Evolutionary conservation across 805 yeast genomes (phyloP).

Genomic region (Saccharomycopsis babjevae): DNA sequence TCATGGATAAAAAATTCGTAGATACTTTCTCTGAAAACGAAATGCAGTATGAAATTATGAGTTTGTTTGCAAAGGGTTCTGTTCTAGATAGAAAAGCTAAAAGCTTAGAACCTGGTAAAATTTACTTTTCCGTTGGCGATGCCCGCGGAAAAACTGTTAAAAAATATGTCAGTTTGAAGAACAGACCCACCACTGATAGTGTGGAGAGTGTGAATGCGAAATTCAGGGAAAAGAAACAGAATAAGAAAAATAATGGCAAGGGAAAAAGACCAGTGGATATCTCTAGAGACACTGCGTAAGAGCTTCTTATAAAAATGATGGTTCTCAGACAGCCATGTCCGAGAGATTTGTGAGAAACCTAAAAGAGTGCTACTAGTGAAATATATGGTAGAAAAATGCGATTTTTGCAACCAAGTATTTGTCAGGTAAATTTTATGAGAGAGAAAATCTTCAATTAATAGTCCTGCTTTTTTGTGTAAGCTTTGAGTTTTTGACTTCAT

Average conservation of each 20-base stretch:
- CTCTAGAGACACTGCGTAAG: background rate
- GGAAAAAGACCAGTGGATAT: background rate
- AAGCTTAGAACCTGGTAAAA: conserved; percentile 19
- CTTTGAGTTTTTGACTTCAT: too few species aligned
- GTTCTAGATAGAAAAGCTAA: conserved; percentile 19
- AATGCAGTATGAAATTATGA: background rate
- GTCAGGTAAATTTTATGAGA: too few species aligned
- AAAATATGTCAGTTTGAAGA: conserved; percentile 45
- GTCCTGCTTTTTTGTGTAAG: too few species aligned
- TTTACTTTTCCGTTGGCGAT: conserved; percentile 56
- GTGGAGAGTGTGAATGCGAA: conserved; percentile 62
- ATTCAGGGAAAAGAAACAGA: conserved; percentile 36
- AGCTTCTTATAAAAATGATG: too few species aligned
- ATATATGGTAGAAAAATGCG: too few species aligned
- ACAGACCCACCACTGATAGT: conserved; percentile 50
- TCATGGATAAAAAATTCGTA: conserved; percentile 14
- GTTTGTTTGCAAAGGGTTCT: conserved; percentile 18
- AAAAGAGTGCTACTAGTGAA: too few species aligned
- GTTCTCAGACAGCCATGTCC: too few species aligned
- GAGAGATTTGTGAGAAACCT: too few species aligned
- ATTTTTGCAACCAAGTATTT: too few species aligned
- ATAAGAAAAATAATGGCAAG: background rate
- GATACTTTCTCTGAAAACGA: background rate
- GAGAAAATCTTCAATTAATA: too few species aligned
- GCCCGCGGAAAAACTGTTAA: conserved; percentile 58